Conservation (phyloP, 208 protist genomes). For the Crithidia mellificae region DNA sequence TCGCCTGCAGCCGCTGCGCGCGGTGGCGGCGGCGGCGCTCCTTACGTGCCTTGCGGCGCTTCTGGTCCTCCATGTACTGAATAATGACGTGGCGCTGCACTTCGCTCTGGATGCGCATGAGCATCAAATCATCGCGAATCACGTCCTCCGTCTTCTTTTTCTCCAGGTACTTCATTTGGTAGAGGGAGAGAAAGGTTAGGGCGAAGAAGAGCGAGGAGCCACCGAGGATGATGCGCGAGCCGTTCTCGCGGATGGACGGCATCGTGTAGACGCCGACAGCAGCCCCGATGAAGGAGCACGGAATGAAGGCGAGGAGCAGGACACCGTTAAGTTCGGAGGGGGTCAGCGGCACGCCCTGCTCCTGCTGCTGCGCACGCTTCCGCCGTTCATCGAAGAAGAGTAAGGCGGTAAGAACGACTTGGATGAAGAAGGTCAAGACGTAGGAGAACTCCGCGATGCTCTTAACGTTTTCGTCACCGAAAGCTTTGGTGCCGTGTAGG, state of each 20-base stretch:
- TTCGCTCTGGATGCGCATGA: constrained; percentile 34
- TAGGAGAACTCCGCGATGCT: constrained; percentile 37
- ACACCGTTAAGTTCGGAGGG: constrained; percentile 31
- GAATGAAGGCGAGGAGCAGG: constrained; percentile 25
- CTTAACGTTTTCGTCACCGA: constrained; percentile 32
- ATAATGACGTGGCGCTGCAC: constrained; percentile 28
- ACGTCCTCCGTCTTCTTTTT: constrained; percentile 35
- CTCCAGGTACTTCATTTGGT: constrained; percentile 46
- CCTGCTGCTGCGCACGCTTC: constrained; percentile 15
- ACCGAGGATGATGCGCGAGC: constrained; percentile 38
- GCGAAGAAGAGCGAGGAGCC: constrained; percentile 43
- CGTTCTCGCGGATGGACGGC: constrained; percentile 29
- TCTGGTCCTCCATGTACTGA: constrained; percentile 17
- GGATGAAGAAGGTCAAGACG: constrained; percentile 37
- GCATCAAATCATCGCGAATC: constrained; percentile 38
- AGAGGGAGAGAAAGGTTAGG: constrained; percentile 39
- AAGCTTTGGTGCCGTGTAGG: constrained; percentile 19
- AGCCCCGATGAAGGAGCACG: constrained; percentile 28
- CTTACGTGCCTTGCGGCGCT: constrained; percentile 2
- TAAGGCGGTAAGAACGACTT: constrained; percentile 19
- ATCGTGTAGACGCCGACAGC: constrained; percentile 31
- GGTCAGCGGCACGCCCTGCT: constrained; percentile 10
- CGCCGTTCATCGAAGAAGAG: constrained; percentile 35
- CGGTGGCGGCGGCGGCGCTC: constrained; percentile 16
- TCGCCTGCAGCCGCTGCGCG: constrained; percentile 7